phyloP scores from a whole-genome alignment of 495 filamentous ascomycete species.

The Penicillium tannophilum region DNA sequence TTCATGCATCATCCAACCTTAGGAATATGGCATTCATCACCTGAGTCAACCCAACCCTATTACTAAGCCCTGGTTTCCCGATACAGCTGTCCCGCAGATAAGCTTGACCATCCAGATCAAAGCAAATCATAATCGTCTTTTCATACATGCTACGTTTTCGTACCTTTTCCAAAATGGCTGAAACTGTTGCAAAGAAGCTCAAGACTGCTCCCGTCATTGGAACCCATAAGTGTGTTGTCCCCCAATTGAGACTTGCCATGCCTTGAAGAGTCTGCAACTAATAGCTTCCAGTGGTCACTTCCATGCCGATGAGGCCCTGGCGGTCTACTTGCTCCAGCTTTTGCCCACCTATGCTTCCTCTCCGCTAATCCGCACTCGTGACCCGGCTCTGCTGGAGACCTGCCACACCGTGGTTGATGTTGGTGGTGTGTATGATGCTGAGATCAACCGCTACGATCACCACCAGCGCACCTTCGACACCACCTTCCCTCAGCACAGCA shows the following conservation, averaged over 20 bases:
- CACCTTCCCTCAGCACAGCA: constrained; percentile 72
- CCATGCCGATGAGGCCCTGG: constrained; percentile 98
- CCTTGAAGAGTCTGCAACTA: constrained; percentile 7
- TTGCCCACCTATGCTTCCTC: constrained; percentile 78
- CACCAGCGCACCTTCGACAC: constrained; percentile 90
- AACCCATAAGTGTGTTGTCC: constrained; percentile 70
- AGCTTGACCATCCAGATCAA: constrained; percentile 22
- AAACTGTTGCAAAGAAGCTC: constrained; percentile 67
- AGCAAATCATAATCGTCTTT: constrained; percentile 23
- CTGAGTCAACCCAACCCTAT: constrained; percentile 14
- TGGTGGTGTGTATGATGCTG: constrained; percentile 82
- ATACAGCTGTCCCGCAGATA: constrained; percentile 23
- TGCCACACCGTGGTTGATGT: constrained; percentile 98
- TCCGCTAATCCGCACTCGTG: constrained; percentile 81
- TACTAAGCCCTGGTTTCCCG: constrained; percentile 26
- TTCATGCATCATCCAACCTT: neutral
- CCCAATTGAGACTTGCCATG: neutral
- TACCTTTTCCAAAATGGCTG: constrained; percentile 57
- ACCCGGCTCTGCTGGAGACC: constrained; percentile 71
- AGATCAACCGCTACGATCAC: constrained; percentile 84
- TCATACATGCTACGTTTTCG: constrained; percentile 33
- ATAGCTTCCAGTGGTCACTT: constrained; percentile 72
- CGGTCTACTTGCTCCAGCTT: constrained; percentile 90
- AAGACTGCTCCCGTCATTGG: constrained; percentile 73
- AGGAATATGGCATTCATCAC: constrained; percentile 3